These are phyloP conservation scores for Pilaira anomala DNA, from an alignment of 192 early-diverging fungal genomes.

Conservation along the genomic window DNA sequence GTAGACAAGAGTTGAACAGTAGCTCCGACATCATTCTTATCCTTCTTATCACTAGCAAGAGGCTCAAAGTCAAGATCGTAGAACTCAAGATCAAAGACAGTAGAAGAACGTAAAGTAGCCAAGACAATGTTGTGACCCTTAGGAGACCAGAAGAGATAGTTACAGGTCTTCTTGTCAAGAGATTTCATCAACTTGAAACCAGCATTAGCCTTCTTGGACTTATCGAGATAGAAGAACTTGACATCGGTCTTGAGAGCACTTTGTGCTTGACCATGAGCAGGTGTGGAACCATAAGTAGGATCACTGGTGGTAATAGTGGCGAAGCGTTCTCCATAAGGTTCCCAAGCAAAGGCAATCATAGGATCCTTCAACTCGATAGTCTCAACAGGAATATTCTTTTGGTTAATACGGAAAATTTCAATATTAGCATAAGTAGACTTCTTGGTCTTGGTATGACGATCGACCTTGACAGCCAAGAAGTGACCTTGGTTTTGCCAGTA, in stretches of 20 bases:
- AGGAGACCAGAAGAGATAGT: slow-evolving; percentile 91
- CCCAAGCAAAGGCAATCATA: slow-evolving; percentile 91
- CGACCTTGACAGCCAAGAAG: slow-evolving; percentile 90
- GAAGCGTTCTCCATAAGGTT: slow-evolving; percentile 89
- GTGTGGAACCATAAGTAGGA: slow-evolving; percentile 53
- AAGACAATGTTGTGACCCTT: slow-evolving; percentile 90
- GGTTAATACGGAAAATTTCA: slow-evolving; percentile 90
- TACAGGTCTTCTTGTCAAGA: slow-evolving; percentile 77
- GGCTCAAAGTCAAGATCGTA: slow-evolving; percentile 85
- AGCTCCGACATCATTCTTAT: slow-evolving; percentile 50
- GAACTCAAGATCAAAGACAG: slow-evolving; percentile 86
- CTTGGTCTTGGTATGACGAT: slow-evolving; percentile 88
- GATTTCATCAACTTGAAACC: slow-evolving; percentile 82
- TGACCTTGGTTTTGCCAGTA: slow-evolving; percentile 90
- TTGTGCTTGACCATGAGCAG: slow-evolving; percentile 48
- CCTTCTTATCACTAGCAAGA: slow-evolving; percentile 34
- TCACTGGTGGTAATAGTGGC: slow-evolving; percentile 82
- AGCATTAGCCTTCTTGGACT: slow-evolving; percentile 57
- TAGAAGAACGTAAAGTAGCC: slow-evolving; percentile 74
- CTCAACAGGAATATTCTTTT: slow-evolving; percentile 96
- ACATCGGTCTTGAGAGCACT: slow-evolving; percentile 60
- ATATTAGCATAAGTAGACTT: slow-evolving; percentile 85
- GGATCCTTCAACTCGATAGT: slow-evolving; percentile 86
- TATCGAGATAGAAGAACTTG: slow-evolving; percentile 85
- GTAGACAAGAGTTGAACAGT: slow-evolving; percentile 64